These are phyloP conservation scores for Geotrichum histeridarum DNA, from an alignment of 1,139 yeast genomes.

Conservation along the genomic window DNA sequence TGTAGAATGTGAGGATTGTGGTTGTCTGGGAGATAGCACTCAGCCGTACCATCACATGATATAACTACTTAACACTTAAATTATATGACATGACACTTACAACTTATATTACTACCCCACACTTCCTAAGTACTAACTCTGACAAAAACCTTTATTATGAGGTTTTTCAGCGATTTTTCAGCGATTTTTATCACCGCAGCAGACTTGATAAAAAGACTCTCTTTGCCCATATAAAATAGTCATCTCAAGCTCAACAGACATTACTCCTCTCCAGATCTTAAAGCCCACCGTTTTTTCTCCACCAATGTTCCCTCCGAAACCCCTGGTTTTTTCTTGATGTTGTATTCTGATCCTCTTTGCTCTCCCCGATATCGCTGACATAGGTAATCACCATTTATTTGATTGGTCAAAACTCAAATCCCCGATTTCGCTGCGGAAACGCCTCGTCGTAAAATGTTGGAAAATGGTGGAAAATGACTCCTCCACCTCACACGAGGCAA, in stretches of 20 bases:
- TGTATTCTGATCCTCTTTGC: not conserved
- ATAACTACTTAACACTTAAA: not conserved
- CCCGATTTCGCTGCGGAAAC: constrained; percentile 15
- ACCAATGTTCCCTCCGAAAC: not conserved
- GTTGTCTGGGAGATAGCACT: not conserved
- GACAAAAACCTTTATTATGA: too few relatives aligned
- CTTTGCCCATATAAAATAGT: too few relatives aligned
- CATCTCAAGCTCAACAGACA: too few relatives aligned
- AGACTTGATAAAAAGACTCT: too few relatives aligned
- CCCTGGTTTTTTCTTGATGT: not conserved
- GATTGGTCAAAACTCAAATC: not conserved
- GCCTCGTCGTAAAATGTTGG: not conserved
- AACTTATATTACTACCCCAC: not conserved
- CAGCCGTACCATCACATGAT: not conserved
- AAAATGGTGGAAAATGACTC: not conserved
- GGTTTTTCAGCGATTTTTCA: too few relatives aligned
- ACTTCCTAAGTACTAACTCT: too few relatives aligned
- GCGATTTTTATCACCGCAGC: too few relatives aligned
- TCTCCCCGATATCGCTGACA: constrained; percentile 9
- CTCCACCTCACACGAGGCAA: not conserved
- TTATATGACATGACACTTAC: not conserved
- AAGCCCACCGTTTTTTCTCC: too few relatives aligned
- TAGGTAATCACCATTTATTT: not conserved
- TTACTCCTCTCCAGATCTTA: too few relatives aligned
- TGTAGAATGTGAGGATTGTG: not conserved